Percentiles rank a stretch among this genome's conserved stretches.
Evolutionary conservation across 495 filamentous ascomycete species (phyloP).

Genomic region (Xylaria sp.): DNA sequence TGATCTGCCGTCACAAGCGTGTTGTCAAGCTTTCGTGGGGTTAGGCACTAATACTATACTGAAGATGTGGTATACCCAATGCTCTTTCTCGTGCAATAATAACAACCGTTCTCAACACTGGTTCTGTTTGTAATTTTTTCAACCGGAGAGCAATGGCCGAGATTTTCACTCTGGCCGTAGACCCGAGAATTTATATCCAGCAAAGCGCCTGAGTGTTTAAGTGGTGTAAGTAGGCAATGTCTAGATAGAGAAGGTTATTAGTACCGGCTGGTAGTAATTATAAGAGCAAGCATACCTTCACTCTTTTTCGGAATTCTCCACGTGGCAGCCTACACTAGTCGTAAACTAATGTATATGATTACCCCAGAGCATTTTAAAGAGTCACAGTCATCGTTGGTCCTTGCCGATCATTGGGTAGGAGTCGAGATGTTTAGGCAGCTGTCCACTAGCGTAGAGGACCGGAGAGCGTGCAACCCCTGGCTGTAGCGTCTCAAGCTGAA

Average conservation of each 20-base stretch:
- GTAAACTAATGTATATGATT: not conserved
- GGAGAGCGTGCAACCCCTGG: not conserved
- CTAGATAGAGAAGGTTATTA: no score
- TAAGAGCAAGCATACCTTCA: no score
- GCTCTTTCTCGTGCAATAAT: not conserved
- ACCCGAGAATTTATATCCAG: not conserved
- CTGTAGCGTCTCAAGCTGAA: not conserved
- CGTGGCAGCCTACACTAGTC: not conserved
- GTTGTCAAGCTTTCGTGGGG: not conserved
- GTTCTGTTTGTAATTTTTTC: not conserved
- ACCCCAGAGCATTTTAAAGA: not conserved
- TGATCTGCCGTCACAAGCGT: not conserved
- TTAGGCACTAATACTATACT: not conserved
- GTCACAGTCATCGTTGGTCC: not conserved
- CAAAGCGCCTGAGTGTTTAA: not conserved
- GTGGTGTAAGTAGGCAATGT: not conserved
- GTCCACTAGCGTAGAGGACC: not conserved
- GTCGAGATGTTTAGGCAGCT: constrained; percentile 15
- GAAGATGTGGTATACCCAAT: not conserved
- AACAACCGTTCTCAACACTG: not conserved
- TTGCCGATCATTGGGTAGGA: not conserved
- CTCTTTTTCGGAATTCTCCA: not conserved
- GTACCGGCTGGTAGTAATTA: not conserved
- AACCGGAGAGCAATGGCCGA: not conserved
- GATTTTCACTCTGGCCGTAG: not conserved